Evolutionary conservation across 768 basidiomycete genomes (phyloP).

Genomic region (Myochromella boudieri): DNA sequence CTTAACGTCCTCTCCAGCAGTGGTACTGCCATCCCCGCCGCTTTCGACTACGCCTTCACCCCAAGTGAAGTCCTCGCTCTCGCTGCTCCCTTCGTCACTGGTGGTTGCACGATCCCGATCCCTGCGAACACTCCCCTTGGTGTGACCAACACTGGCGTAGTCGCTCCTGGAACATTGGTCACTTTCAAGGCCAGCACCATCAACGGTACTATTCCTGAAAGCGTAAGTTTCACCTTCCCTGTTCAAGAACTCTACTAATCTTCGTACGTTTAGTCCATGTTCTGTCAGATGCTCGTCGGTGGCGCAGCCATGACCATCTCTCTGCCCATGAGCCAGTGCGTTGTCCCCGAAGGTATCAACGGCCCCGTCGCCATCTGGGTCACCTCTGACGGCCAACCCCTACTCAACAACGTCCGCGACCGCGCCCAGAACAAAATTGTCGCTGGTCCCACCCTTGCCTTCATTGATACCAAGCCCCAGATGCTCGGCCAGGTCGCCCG

Average conservation of each 20-base stretch:
- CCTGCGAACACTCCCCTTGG: constrained; percentile 58
- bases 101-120: constrained; percentile 60
- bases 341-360: constrained; percentile 65
- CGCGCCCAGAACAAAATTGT: constrained; percentile 54
- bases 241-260: not conserved
- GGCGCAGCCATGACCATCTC: constrained; percentile 53
- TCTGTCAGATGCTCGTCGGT: constrained; percentile 78
- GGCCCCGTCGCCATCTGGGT: constrained; percentile 76
- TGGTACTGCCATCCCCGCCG: constrained; percentile 58
- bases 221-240: constrained; percentile 29
- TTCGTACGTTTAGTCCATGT: constrained; percentile 45
- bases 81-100: constrained; percentile 65
- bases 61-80: constrained; percentile 73
- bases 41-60: constrained; percentile 73
- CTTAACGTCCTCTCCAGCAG: constrained; percentile 65
- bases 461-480: constrained; percentile 62
- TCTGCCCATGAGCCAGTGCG: constrained; percentile 59
- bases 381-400: constrained; percentile 61
- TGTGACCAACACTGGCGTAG: constrained; percentile 62
- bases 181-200: constrained; percentile 59
- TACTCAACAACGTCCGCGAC: constrained; percentile 60
- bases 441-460: constrained; percentile 70
- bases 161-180: constrained; percentile 58
- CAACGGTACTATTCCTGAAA: constrained; percentile 43
- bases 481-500: constrained; percentile 47